Evolutionary conservation across 2,329 filamentous ascomycete genomes (phyloP).

Genomic region (Colletotrichum navitas): DNA sequence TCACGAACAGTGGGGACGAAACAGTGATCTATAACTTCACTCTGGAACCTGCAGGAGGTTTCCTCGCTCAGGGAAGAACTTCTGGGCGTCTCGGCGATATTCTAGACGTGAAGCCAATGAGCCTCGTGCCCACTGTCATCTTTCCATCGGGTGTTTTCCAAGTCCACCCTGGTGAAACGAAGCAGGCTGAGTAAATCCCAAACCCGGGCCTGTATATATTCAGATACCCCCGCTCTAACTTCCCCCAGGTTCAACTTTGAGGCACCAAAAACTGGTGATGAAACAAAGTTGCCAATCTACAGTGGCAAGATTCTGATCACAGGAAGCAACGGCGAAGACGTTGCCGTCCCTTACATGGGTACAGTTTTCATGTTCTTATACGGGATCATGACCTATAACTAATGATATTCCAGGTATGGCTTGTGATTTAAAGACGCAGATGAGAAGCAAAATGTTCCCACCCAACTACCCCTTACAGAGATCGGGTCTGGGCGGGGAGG

Average conservation of each 20-base stretch:
- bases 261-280: slow-evolving; percentile 44
- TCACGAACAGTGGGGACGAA: slow-evolving; percentile 54
- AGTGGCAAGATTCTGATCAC: slow-evolving; percentile 51
- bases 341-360: slow-evolving; percentile 52
- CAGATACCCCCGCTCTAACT: background rate
- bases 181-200: slow-evolving; percentile 18
- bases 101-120: slow-evolving; percentile 27
- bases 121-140: slow-evolving; percentile 5
- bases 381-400: background rate
- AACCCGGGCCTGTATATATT: accelerated
- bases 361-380: no score
- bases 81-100: slow-evolving; percentile 22
- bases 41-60: slow-evolving; percentile 50
- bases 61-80: slow-evolving; percentile 50
- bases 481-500: slow-evolving; percentile 25
- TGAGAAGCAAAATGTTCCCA: slow-evolving; percentile 33
- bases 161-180: slow-evolving; percentile 32
- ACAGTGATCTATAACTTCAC: slow-evolving; percentile 51
- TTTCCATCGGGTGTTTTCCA: slow-evolving; percentile 20
- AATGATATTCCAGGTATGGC: slow-evolving; percentile 17
- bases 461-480: slow-evolving; percentile 21
- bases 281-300: slow-evolving; percentile 51
- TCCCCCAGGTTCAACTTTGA: slow-evolving; percentile 47
- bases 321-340: slow-evolving; percentile 49
- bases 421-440: slow-evolving; percentile 33